Base-by-base conservation (phyloP, 2,329 filamentous ascomycete species). In the Stachybotrys elegans region DNA sequence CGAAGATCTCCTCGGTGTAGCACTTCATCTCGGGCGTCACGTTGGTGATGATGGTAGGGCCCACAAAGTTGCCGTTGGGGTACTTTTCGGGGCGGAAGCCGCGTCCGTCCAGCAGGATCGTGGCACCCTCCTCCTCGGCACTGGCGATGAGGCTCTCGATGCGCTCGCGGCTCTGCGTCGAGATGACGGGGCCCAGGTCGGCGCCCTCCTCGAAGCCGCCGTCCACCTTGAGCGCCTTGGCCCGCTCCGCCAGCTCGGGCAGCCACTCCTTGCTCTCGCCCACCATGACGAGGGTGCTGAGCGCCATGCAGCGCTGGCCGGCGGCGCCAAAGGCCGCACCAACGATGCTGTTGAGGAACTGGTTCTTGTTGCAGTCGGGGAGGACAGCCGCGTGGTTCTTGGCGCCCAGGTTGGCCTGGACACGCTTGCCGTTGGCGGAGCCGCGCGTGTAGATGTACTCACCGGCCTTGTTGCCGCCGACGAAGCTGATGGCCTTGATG, bases 351-450 rank as follows among this genome's bases (percentile, higher is more conserved):
- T 92, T 93, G 57, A 93, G 71, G 53, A 89, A 88, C 57, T 91
- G 86, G 72, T 93, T 91, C 78, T 90, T 92, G 74, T 93, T 91
- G 72, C 83, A 86, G 71, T 93, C 88, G 16, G 88, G 88, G 48
- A 92, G 78, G 22, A 93, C 83, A 43, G 86, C 85, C 22, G 87
- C 87, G 65, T 93, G 88, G 75, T 93, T 93, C 78, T 93, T 93
- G 53, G 88, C 88, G 32, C 88, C 88, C 49, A 93, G 70, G 69
- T 93, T 93, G 63, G 88, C 88, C 70, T 93, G 88, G 23, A 91
- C 86, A 57, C 88, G 84, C 78, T 93, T 93, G 59, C 88, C 88
- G 58, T 92, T 89, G 59, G 86, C 87, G 2, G 86, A 89, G 23
- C 81, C 88, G 45, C 86, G 81, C 44, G 73, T 68, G 68, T 83